Evolutionary conservation across 2,329 filamentous ascomycete species (phyloP), one percentile per base, ranked within the genome.

Genomic region (Capronia americana): DNA sequence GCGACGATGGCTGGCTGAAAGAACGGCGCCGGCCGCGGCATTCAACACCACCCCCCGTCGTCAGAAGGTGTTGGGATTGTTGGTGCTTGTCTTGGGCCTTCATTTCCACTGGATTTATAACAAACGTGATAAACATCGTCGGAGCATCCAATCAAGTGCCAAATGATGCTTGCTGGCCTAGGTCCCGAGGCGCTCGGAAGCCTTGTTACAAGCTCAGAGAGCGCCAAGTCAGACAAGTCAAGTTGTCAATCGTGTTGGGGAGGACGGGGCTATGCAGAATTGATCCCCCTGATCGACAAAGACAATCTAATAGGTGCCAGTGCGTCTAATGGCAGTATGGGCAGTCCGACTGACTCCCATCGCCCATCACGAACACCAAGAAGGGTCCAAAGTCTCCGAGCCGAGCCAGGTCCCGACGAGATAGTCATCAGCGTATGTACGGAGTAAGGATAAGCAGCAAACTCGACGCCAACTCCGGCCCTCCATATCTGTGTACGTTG

Each of bases 1-100:
- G 28, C 24, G 7, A 55, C 28, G 28, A 34, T 61, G 58, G 58
- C 58, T 61, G 58, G 58, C 58, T 61, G 58, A 61, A 20, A 20
- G 10, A 24, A 34, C 46, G 48, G 23, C 48, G 48, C 14, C 46
- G 32, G 58, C 30, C 48, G 58, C 58, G 30, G 14, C 24, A 61
- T 20, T 11, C n/a, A n/a, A 38, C 30, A 53, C 30, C 46, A 20
- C 34, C n/a, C 46, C 44, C 20, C 30, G 17, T 28, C 12, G 58
- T 32, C 32, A 51, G 23, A 51, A 28, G 48, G 23, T 28, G 48
- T 23, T 26, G 24, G 20, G 14, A 7, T 44, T 26, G 48, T 28
- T 26, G 48, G 8, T 14, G 20, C 11, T 51, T 14, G 12, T 23
- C 23, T n/a, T 2, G 17, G 38, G 38, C 38, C 38, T 44, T 44